Conservation (phyloP, 306 rosid species). For the Gillenia trifoliata region DNA sequence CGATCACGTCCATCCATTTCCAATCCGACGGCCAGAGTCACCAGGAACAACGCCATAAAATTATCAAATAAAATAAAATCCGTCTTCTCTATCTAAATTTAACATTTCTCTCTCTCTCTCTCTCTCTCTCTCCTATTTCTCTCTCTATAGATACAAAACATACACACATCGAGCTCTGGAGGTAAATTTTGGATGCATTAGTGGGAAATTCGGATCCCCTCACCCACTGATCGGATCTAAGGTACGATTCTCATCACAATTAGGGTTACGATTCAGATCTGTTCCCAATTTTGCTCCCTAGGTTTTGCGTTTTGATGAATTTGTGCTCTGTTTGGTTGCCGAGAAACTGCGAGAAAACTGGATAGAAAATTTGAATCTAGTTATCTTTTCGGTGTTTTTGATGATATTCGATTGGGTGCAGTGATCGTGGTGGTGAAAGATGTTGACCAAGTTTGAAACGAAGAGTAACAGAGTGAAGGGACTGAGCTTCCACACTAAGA, state of each 20-base stretch:
- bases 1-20: neutral
- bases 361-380: slow-evolving; percentile 10
- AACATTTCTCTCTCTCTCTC: neutral
- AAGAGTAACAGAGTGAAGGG: slow-evolving; percentile 99
- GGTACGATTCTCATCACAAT: slow-evolving; percentile 18
- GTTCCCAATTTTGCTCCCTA: neutral
- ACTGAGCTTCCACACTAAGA: slow-evolving; percentile 85
- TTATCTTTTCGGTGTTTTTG: neutral
- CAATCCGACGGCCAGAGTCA: neutral
- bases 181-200: slow-evolving; percentile 26
- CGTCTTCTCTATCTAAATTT: neutral
- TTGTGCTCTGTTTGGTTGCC: slow-evolving; percentile 4
- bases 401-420: slow-evolving; percentile 24
- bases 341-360: slow-evolving; percentile 4
- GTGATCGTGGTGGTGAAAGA: slow-evolving; percentile 40
- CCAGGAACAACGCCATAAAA: neutral
- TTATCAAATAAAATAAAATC: neutral
- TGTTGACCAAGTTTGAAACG: slow-evolving; percentile 97
- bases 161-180: neutral
- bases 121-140: neutral
- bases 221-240: slow-evolving; percentile 37
- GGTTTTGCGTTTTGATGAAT: neutral
- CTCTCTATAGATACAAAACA: neutral
- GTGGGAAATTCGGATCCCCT: slow-evolving; percentile 15
- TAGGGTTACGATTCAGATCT: slow-evolving; percentile 9